Evolutionary conservation across 805 yeast species (phyloP), one percentile per base, ranked within the genome.

Genomic region (Candida arabinofermentans): DNA sequence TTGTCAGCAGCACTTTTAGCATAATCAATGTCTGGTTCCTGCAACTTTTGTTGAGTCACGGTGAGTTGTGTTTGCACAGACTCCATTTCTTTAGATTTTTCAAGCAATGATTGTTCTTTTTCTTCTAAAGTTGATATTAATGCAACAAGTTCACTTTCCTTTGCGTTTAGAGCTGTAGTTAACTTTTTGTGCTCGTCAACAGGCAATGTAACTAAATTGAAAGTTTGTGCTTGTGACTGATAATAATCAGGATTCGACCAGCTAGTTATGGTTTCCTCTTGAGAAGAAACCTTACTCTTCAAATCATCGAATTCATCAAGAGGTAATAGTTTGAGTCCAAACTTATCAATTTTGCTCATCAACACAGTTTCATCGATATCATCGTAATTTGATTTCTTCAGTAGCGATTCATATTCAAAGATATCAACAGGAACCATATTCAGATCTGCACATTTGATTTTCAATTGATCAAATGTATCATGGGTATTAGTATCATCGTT

Each of bases 351-450:
- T 31, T 56, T 56, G 1, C 46, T 27, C 3, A 43, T 34, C 30
- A 55, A 31, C 10, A 42, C 45, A 8, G 41, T 29, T 21, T 51
- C 53, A 31, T 50, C 50, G 24, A 52, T 44, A 22, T 44, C 43
- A 22, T 52, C 54, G 30, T 50, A 48, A 24, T 54, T 47, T 6
- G 55, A 43, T 6, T 32, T 46, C 13, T 36, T 47, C 24, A 51
- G 36, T 34, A 69, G 42, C 2, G 44, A 48, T 3, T 55, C 53
- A 37, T 57, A 64, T 22, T 48, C 48, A 24, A 23, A 34, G 29
- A 43, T 33, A 12, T 50, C 33, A 7, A 55, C 30, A 4, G 57
- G 53, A 3, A 61, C 50, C 14, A 57, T 18, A 8, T 47, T 52
- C 23, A 40, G 34, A 22, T 53, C 51, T 5, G 13, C 36, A 38